phyloP scores from a whole-genome alignment of 306 rosid species.

The Vigna angularis region DNA sequence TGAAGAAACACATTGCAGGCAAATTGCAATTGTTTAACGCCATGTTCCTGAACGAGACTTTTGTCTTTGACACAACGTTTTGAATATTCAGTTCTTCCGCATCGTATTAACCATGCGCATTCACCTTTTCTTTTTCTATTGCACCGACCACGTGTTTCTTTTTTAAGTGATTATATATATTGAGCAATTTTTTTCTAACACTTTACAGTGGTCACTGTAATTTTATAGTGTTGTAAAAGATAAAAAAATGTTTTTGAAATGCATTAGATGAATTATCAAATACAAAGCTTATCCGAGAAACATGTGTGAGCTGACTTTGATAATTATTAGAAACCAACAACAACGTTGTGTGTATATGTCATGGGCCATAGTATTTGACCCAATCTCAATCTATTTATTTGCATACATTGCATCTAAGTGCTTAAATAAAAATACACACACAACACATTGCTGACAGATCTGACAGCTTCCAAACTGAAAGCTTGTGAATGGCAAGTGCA shows the following conservation, averaged over 20 bases:
- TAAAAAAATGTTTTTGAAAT: too few species aligned
- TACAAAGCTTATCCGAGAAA: not conserved
- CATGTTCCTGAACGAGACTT: not conserved
- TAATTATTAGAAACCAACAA: not conserved
- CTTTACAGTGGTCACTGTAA: not conserved
- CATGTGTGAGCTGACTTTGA: not conserved
- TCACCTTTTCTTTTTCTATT: not conserved
- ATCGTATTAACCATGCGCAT: not conserved
- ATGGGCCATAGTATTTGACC: not conserved
- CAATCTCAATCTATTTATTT: not conserved
- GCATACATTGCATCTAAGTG: not conserved
- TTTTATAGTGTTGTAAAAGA: too few species aligned
- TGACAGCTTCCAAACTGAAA: not conserved
- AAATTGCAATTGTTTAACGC: slow-evolving; percentile 3
- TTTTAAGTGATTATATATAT: not conserved
- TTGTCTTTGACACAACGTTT: slow-evolving; percentile 7
- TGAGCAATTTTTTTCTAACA: not conserved
- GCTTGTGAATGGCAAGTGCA: too few species aligned
- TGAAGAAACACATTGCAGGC: not conserved
- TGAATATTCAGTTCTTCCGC: not conserved
- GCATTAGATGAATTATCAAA: too few species aligned
- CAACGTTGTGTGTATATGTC: not conserved
- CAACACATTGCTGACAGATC: not conserved
- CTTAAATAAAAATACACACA: not conserved
- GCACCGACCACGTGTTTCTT: not conserved